Evolutionary conservation across 2,329 filamentous ascomycete genomes (phyloP).

Genomic region (Penicillium italicum): DNA sequence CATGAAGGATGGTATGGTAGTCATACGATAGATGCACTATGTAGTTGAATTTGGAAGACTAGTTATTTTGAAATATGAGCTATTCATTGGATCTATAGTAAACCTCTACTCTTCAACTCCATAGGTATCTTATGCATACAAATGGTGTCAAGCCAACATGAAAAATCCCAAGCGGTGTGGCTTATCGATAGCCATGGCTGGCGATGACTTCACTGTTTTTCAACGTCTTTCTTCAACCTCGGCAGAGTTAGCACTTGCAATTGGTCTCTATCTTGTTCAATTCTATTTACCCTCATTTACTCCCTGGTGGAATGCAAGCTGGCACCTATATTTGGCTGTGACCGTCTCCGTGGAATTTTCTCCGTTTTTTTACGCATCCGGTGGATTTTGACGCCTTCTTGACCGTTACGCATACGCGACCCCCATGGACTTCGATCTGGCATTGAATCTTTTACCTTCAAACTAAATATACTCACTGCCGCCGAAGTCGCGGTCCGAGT

Average conservation of each 20-base stretch:
- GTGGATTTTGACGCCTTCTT: not conserved
- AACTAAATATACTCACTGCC: not conserved
- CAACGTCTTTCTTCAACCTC: not conserved
- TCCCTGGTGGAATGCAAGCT: constrained; percentile 5
- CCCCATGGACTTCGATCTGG: constrained; percentile 9
- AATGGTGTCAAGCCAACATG: not conserved
- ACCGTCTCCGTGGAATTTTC: not conserved
- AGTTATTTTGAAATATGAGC: not conserved
- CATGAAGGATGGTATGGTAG: not conserved
- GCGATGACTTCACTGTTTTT: constrained; percentile 8
- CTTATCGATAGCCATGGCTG: constrained; percentile 3
- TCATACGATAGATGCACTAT: not conserved
- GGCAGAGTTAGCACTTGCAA: not conserved
- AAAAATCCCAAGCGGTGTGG: not conserved
- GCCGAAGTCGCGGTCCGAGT: not conserved
- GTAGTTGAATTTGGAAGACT: not conserved
- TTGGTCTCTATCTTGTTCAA: not conserved
- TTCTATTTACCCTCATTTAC: not conserved
- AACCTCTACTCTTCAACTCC: not conserved
- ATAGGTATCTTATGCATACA: not conserved
- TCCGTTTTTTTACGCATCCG: constrained; percentile 9
- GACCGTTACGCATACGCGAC: not conserved
- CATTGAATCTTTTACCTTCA: constrained; percentile 4
- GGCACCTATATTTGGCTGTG: not conserved
- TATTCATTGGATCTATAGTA: not conserved